Base-by-base conservation (phyloP, 2,329 filamentous ascomycete genomes). In the Rhytidhysteron rufulum region DNA sequence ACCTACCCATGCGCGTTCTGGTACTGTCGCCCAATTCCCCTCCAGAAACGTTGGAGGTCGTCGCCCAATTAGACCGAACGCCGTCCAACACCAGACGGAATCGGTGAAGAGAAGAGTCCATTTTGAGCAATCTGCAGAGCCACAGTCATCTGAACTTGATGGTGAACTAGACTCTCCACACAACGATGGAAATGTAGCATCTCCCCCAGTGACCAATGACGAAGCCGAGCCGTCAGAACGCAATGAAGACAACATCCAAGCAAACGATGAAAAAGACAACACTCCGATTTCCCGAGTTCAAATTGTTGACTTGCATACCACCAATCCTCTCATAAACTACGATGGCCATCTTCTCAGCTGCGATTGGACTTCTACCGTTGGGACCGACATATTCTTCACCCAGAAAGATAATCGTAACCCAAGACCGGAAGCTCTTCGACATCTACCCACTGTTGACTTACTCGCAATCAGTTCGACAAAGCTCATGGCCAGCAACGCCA, bases 351-450 rank as follows among this genome's bases (percentile, higher is more conserved):
- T 94, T 17, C 93, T 90, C 59, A 82, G 80, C 48, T 91, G 88
- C 49, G 70, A 80, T 33, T 97, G 91, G 91, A 78, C 80, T 9
- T 81, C 86, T 45, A 85, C 88, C 44, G 79, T 95, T 31, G 91
- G 91, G 25, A 95, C 89, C 0, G 88, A 94, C 51, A 70, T 90
- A 48, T 78, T 95, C 31, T 84, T 96, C 54, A 75, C 48, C 5
- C 55, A 58, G 41, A 53, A 58, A 4, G 15, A 22, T 4, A 37
- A 50, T 29, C 46, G 64, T 31, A 46, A 58, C 5, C 50, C 65
- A 3, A 24, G 35, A 4, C 39, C 34, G 9, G 29, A 50, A 13
- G 75, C 73, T n/a, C 67, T 71, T 18, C 72, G 79, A 19, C 70
- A 68, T 22, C 72, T 71, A 5, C 63, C 77, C 17, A 75, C 78